phyloP scores from a whole-genome alignment of 176 grass and related monocot species.

The Musa schizocarpa region DNA sequence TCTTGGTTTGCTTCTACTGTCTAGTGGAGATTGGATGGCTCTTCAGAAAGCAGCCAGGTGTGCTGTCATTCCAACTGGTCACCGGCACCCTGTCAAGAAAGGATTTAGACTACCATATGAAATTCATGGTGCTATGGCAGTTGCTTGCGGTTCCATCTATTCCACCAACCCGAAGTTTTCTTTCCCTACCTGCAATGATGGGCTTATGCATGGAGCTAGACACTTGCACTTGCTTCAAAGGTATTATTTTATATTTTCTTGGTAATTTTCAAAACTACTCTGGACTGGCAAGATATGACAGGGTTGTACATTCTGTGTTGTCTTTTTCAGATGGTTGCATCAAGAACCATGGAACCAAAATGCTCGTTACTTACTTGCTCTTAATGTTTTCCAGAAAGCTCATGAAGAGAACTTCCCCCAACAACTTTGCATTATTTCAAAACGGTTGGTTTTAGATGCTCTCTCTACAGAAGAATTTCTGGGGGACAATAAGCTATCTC shows the following conservation, averaged over 20 bases:
- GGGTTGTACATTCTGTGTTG: background rate
- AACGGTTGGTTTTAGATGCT: conserved; percentile 50
- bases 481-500: conserved; percentile 27
- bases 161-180: conserved; percentile 57
- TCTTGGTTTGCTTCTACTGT: conserved; percentile 69
- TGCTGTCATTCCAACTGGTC: conserved; percentile 36
- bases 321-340: conserved; percentile 61
- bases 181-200: conserved; percentile 64
- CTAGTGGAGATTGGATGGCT: conserved; percentile 64
- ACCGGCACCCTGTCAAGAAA: conserved; percentile 17
- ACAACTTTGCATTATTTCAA: conserved; percentile 44
- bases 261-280: conserved; percentile 8
- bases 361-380: conserved; percentile 62
- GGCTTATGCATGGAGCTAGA: conserved; percentile 33
- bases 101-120: conserved; percentile 53
- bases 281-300: background rate
- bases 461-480: conserved; percentile 34
- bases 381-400: conserved; percentile 73
- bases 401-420: conserved; percentile 72
- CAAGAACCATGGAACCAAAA: conserved; percentile 79
- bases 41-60: conserved; percentile 68
- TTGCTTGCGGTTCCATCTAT: conserved; percentile 67
- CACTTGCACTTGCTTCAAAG: conserved; percentile 52
- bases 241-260: conserved; percentile 29
- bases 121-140: conserved; percentile 63